Conservation (phyloP, 495 filamentous ascomycete genomes). For the Trichocladium uniseriatum region DNA sequence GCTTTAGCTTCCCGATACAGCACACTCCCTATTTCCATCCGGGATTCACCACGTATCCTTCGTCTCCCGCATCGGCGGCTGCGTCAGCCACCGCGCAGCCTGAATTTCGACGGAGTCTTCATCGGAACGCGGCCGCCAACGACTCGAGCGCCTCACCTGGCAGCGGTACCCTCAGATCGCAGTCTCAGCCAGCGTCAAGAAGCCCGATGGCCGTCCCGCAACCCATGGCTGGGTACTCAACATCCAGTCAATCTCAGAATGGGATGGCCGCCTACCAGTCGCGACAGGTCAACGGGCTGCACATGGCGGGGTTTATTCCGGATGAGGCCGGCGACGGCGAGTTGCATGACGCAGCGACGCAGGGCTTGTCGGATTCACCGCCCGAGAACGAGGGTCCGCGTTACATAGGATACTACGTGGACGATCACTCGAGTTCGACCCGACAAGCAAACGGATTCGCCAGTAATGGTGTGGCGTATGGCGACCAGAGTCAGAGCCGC, state of each 20-base stretch:
- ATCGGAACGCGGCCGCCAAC: constrained; percentile 31
- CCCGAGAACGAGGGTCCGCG: constrained; percentile 32
- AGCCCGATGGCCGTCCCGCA: constrained; percentile 23
- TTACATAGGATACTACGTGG: constrained; percentile 35
- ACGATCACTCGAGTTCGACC: constrained; percentile 25
- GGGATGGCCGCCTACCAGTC: constrained; percentile 24
- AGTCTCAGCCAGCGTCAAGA: constrained; percentile 48
- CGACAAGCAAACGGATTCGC: constrained; percentile 26
- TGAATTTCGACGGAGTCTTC: constrained; percentile 43
- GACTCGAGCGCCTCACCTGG: constrained; percentile 32
- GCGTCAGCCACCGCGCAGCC: constrained; percentile 26
- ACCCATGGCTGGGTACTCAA: constrained; percentile 14
- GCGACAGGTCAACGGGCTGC: constrained; percentile 33
- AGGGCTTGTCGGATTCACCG: constrained; percentile 28
- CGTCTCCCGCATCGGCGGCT: constrained; percentile 36
- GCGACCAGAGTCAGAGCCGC: constrained; percentile 30
- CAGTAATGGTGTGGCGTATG: constrained; percentile 34
- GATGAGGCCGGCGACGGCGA: constrained; percentile 35
- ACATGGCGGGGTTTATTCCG: constrained; percentile 40
- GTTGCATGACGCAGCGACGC: constrained; percentile 28
- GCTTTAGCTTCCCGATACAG: constrained; percentile 20
- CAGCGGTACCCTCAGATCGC: constrained; percentile 43
- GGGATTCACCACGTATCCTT: constrained; percentile 35
- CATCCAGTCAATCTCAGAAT: constrained; percentile 21
- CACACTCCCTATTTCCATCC: constrained; percentile 23